phyloP scores from a whole-genome alignment of 371 early-diverging fungal genomes.

The Coemansia sp. region DNA sequence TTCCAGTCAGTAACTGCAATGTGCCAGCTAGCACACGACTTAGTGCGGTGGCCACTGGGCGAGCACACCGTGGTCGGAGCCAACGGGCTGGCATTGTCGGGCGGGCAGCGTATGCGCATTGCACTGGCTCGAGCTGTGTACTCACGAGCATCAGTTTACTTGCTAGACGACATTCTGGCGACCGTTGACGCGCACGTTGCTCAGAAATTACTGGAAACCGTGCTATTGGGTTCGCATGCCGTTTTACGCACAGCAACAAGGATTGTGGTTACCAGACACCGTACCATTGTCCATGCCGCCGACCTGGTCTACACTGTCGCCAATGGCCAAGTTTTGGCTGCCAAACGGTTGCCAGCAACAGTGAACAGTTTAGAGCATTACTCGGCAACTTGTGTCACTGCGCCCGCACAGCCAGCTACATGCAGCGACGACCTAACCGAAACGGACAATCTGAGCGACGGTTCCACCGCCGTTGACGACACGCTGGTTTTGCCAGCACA shows the following conservation, averaged over 20 bases:
- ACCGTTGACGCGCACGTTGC: slow-evolving; percentile 94
- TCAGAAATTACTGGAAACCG: slow-evolving; percentile 71
- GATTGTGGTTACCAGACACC: slow-evolving; percentile 18
- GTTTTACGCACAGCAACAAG: slow-evolving; percentile 13
- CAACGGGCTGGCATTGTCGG: slow-evolving; percentile 84
- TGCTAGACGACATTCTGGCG: slow-evolving; percentile 76
- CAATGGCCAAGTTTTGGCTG: slow-evolving; percentile 7
- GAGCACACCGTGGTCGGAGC: slow-evolving; percentile 92
- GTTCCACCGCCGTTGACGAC: too few species aligned
- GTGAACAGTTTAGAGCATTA: neutral
- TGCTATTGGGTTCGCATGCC: slow-evolving; percentile 53
- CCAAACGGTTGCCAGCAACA: neutral
- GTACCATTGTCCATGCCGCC: slow-evolving; percentile 10
- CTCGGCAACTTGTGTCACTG: too few species aligned
- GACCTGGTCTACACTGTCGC: slow-evolving; percentile 19
- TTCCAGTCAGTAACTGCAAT: slow-evolving; percentile 60
- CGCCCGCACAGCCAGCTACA: too few species aligned
- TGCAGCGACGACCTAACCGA: too few species aligned
- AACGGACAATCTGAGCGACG: too few species aligned
- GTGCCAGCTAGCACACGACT: slow-evolving; percentile 69
- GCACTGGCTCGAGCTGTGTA: slow-evolving; percentile 84
- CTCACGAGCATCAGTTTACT: slow-evolving; percentile 71
- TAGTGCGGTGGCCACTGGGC: slow-evolving; percentile 67
- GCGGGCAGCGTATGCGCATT: slow-evolving; percentile 82
- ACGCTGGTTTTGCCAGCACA: too few species aligned